Evolutionary conservation across 148 eudicot species (phyloP).

Genomic region (Rhododendron ovatum): DNA sequence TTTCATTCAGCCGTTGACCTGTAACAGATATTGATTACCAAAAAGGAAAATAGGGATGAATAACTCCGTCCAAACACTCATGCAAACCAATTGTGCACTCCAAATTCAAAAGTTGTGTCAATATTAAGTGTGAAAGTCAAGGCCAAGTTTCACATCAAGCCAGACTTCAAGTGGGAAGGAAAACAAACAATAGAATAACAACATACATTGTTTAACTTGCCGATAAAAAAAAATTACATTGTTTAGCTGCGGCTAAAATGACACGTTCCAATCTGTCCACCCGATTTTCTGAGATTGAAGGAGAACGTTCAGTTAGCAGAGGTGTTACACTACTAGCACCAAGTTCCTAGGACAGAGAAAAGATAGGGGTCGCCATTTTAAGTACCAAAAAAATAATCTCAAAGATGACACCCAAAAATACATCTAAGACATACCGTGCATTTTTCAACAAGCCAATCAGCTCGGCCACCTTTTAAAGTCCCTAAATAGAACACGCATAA

Average conservation of each 20-base stretch:
- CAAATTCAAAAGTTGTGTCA: neutral
- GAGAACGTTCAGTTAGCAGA: slow-evolving; percentile 78
- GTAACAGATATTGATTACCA: slow-evolving; percentile 7
- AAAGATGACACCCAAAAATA: neutral
- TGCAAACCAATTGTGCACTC: neutral
- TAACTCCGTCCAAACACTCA: neutral
- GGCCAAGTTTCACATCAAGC: neutral
- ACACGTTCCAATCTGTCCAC: slow-evolving; percentile 84
- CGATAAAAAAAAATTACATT: slow-evolving; percentile 36
- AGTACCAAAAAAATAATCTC: neutral
- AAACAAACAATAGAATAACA: slow-evolving; percentile 2
- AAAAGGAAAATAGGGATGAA: neutral
- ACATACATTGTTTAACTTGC: slow-evolving; percentile 68
- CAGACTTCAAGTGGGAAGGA: neutral
- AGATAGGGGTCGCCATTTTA: neutral
- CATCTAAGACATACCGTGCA: slow-evolving; percentile 60
- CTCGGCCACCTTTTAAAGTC: slow-evolving; percentile 87
- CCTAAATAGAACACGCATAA: slow-evolving; percentile 36
- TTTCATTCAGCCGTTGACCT: slow-evolving; percentile 95
- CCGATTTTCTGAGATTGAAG: slow-evolving; percentile 80
- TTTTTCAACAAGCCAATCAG: slow-evolving; percentile 97
- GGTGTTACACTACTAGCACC: slow-evolving; percentile 91
- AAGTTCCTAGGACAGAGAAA: slow-evolving; percentile 51
- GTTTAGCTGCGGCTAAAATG: slow-evolving; percentile 79
- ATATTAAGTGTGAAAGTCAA: neutral